Conservation (phyloP, 2,329 filamentous ascomycete genomes). For the Fusarium musae region DNA sequence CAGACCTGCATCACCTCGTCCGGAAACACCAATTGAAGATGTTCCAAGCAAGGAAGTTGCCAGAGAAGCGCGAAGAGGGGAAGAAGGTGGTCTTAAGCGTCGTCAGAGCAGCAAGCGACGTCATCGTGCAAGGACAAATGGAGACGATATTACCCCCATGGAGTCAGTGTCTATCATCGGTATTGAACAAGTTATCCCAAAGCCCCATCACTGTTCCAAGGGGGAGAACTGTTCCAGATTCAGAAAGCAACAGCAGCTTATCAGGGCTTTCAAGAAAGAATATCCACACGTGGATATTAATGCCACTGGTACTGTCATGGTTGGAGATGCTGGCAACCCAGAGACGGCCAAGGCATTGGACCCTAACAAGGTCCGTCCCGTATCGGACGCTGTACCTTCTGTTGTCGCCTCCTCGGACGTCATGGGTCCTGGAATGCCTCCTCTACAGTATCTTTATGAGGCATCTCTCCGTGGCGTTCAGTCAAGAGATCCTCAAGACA, state of each 20-base stretch:
- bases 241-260: constrained; percentile 80
- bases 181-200: constrained; percentile 89
- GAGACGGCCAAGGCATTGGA: constrained; percentile 69
- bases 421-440: constrained; percentile 76
- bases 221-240: constrained; percentile 88
- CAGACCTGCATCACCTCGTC: constrained; percentile 61
- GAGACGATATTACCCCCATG: constrained; percentile 78
- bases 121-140: constrained; percentile 53
- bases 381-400: constrained; percentile 81
- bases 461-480: constrained; percentile 76
- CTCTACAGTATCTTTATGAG: constrained; percentile 78
- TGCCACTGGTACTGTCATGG: constrained; percentile 74
- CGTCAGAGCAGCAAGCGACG: constrained; percentile 56
- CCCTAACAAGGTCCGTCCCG: constrained; percentile 69
- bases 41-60: constrained; percentile 62
- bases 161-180: constrained; percentile 92
- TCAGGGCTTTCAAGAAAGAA: constrained; percentile 79
- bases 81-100: constrained; percentile 49
- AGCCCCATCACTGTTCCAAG: constrained; percentile 85
- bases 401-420: constrained; percentile 92
- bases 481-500: constrained; percentile 86
- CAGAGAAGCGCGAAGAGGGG: constrained; percentile 57
- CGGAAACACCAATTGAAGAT: constrained; percentile 71
- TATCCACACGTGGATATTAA: constrained; percentile 71
- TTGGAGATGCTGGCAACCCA: constrained; percentile 84